Conservation (phyloP, 352 stramenopile genomes). For the Pythium diclinum region DNA sequence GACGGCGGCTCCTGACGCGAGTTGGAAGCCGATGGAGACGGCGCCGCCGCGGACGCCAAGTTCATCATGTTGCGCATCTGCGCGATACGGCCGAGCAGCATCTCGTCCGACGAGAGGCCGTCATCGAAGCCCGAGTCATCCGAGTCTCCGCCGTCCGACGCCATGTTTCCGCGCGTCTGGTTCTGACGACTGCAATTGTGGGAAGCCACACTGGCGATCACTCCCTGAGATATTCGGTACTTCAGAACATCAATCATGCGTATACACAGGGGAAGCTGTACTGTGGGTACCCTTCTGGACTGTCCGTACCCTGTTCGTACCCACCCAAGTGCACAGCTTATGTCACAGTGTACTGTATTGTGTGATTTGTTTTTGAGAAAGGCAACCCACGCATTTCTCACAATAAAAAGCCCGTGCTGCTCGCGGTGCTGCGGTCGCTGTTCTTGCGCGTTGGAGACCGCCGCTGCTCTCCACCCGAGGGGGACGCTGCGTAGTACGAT, state of each 20-base stretch:
- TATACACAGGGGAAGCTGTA: neutral
- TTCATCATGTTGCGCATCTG: constrained; percentile 55
- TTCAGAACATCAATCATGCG: neutral
- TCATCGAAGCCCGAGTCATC: constrained; percentile 55
- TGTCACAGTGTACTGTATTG: no score
- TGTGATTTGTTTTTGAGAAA: no score
- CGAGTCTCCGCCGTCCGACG: constrained; percentile 31
- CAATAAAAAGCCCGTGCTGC: constrained; percentile 18
- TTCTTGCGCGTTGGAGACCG: constrained; percentile 7
- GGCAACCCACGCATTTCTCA: neutral
- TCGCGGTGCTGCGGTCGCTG: constrained; percentile 17
- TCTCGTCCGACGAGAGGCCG: constrained; percentile 48
- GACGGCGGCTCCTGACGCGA: neutral
- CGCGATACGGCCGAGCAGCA: constrained; percentile 44
- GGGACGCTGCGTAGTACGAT: neutral
- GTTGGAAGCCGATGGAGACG: neutral
- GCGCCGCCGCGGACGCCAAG: constrained; percentile 22
- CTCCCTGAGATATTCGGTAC: neutral
- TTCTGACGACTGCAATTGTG: neutral
- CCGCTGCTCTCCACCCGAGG: neutral
- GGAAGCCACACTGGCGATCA: neutral
- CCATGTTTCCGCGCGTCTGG: constrained; percentile 3
- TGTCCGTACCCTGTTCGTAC: neutral
- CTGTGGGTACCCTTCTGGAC: neutral
- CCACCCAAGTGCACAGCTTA: neutral